Percentiles rank a stretch among this genome's conserved stretches.
Evolutionary conservation across 768 basidiomycete species (phyloP).

Genomic region (Lentinus tigrinus): DNA sequence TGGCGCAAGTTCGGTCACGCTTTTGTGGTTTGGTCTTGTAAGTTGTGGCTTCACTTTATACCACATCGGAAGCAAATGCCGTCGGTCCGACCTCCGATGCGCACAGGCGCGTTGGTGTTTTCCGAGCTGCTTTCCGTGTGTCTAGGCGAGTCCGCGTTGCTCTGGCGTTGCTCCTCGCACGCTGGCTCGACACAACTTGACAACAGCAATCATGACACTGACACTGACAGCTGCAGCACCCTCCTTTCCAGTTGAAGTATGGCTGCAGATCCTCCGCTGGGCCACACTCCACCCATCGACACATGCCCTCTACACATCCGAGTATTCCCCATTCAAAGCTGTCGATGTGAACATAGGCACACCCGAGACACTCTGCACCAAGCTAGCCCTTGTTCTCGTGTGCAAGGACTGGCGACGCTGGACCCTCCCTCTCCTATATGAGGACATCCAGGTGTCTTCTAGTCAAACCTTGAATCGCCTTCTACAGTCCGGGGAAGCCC

Average conservation of each 20-base stretch:
- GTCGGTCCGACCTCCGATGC: too few relatives aligned
- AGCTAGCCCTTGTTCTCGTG: conserved; percentile 47
- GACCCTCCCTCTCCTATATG: conserved; percentile 47
- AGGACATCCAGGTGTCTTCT: conserved; percentile 46
- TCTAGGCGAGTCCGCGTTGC: too few relatives aligned
- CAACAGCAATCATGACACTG: too few relatives aligned
- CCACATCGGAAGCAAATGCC: too few relatives aligned
- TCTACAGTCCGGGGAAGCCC: background rate
- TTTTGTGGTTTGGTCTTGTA: background rate
- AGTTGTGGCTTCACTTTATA: too few relatives aligned
- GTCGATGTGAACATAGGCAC: conserved; percentile 25
- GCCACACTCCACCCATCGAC: conserved; percentile 35
- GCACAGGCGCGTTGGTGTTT: too few relatives aligned
- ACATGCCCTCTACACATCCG: conserved; percentile 30
- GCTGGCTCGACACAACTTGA: too few relatives aligned
- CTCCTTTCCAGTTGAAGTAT: conserved; percentile 24
- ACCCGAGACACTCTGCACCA: conserved; percentile 34
- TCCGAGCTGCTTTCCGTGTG: too few relatives aligned
- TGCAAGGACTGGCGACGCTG: conserved; percentile 57
- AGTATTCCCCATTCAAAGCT: conserved; percentile 50
- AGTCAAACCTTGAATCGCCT: conserved; percentile 27
- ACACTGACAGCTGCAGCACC: background rate
- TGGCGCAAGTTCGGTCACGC: background rate
- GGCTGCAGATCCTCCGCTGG: conserved; percentile 29
- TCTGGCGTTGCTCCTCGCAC: too few relatives aligned